phyloP scores from a whole-genome alignment of 352 stramenopile species.

The Thraustochytrium striatum region DNA sequence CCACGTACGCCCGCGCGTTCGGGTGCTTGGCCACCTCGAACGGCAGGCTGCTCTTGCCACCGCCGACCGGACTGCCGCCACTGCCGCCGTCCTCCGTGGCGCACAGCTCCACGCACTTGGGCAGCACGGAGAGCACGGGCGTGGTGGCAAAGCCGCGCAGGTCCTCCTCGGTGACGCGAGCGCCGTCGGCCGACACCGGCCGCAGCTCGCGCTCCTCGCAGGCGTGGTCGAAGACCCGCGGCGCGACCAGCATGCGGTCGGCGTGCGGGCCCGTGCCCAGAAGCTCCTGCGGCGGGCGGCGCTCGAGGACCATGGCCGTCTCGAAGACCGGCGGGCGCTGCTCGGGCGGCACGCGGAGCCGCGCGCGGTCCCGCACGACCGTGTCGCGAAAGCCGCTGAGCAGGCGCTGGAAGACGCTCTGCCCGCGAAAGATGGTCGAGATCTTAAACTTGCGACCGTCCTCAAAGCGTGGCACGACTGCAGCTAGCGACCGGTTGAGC shows the following conservation, averaged over 20 bases:
- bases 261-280: slow-evolving; percentile 62
- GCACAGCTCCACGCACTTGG: slow-evolving; percentile 56
- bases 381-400: neutral
- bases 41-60: slow-evolving; percentile 65
- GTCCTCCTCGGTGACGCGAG: slow-evolving; percentile 32
- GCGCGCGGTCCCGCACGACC: neutral
- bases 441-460: slow-evolving; percentile 71
- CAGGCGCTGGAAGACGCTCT: slow-evolving; percentile 56
- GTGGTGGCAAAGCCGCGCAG: slow-evolving; percentile 34
- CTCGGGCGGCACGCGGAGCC: neutral
- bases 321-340: neutral
- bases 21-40: slow-evolving; percentile 85
- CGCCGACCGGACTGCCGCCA: slow-evolving; percentile 58
- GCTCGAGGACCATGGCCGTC: slow-evolving; percentile 53
- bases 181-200: slow-evolving; percentile 54
- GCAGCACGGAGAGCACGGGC: slow-evolving; percentile 67
- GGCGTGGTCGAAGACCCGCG: slow-evolving; percentile 66
- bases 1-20: slow-evolving; percentile 82
- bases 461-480: slow-evolving; percentile 72
- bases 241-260: slow-evolving; percentile 71
- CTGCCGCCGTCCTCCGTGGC: slow-evolving; percentile 1
- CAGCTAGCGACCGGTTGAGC: slow-evolving; percentile 15
- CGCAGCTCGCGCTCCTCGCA: slow-evolving; percentile 57
- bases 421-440: slow-evolving; percentile 74
- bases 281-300: slow-evolving; percentile 65